Percentiles rank a stretch among this genome's conserved stretches.
Conservation (phyloP, 2,329 filamentous ascomycete genomes). For the Botrytis galanthina region DNA sequence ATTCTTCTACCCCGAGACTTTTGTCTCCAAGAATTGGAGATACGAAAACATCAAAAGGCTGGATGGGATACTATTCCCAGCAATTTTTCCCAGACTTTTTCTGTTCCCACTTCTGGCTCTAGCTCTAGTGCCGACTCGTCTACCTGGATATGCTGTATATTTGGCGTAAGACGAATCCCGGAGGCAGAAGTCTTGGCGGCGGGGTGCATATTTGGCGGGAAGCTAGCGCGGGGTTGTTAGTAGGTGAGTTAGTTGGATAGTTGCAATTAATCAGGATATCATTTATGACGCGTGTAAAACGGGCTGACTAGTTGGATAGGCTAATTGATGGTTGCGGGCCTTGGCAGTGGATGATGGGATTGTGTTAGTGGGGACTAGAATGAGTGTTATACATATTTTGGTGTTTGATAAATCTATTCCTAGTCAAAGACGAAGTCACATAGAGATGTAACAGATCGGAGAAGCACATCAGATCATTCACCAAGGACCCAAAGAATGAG, state of each 20-base stretch:
- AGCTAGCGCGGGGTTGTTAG: background rate
- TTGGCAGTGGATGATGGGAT: background rate
- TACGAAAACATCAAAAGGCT: background rate
- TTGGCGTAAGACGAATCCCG: no score
- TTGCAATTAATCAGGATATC: background rate
- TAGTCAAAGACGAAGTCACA: background rate
- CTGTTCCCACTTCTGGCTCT: background rate
- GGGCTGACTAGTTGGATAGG: background rate
- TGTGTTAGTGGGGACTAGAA: background rate
- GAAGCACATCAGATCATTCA: no score
- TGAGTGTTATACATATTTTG: background rate
- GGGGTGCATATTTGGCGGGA: background rate
- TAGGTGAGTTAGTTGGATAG: background rate
- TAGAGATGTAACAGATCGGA: background rate
- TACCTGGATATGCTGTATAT: background rate
- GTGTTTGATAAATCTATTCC: background rate
- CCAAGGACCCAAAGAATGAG: background rate
- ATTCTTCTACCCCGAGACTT: no score
- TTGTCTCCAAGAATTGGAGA: background rate
- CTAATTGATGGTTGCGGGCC: background rate
- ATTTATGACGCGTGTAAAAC: background rate
- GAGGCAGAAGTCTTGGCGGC: background rate
- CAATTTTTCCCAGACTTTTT: background rate
- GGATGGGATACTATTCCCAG: background rate
- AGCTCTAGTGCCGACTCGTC: background rate